Evolutionary conservation across 441 rosid species (phyloP).

Genomic region (Bruguiera hainesii): DNA sequence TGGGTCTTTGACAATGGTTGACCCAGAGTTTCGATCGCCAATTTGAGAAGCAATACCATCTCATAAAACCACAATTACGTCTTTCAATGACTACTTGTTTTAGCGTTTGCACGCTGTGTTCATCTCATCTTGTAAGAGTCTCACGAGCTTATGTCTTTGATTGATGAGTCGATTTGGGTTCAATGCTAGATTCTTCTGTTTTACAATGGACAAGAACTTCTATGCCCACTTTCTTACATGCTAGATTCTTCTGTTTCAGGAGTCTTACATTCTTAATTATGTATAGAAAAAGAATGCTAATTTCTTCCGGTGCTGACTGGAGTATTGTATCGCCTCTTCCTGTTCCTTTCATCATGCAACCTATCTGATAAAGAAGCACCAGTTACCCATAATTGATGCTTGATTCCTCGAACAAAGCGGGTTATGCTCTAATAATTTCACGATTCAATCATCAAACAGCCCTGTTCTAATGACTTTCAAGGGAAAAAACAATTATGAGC

Average conservation of each 20-base stretch:
- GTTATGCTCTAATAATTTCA: slow-evolving; percentile 45
- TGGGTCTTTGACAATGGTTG: too few relatives aligned
- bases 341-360: slow-evolving; percentile 49
- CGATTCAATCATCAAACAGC: slow-evolving; percentile 70
- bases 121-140: slow-evolving; percentile 1
- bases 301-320: too few relatives aligned
- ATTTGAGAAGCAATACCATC: neutral
- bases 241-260: too few relatives aligned
- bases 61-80: too few relatives aligned
- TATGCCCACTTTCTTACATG: neutral
- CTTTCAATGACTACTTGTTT: too few relatives aligned
- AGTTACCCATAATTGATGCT: slow-evolving; percentile 35
- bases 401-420: slow-evolving; percentile 40
- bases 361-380: slow-evolving; percentile 53
- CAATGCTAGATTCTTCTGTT: neutral
- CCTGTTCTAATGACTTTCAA: slow-evolving; percentile 55
- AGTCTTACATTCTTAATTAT: neutral
- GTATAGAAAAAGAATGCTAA: too few relatives aligned
- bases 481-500: slow-evolving; percentile 41
- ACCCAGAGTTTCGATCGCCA: too few relatives aligned
- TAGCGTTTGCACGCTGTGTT: too few relatives aligned
- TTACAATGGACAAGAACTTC: neutral
- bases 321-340: neutral
- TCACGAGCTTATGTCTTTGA: neutral
- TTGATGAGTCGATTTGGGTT: neutral